Percentiles rank a stretch among this genome's conserved stretches.
Evolutionary conservation across 768 basidiomycete species (phyloP).

Genomic region (Pseudohyphozyma bogoriensis): DNA sequence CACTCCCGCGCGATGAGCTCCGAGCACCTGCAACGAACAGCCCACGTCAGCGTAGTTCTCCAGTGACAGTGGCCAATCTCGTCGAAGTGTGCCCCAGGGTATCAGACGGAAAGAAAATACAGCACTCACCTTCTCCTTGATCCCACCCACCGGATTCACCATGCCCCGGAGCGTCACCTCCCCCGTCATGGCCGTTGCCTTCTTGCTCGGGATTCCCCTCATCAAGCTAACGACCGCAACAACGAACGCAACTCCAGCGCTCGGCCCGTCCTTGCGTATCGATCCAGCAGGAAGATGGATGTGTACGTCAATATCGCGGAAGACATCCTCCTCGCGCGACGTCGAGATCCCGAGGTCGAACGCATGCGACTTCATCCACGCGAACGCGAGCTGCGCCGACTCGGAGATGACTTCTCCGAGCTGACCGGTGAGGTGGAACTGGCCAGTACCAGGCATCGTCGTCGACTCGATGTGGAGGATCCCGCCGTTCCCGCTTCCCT

Average conservation of each 20-base stretch:
- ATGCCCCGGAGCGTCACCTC: slow-evolving; percentile 81
- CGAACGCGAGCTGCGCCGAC: slow-evolving; percentile 77
- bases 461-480: slow-evolving; percentile 61
- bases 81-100: neutral
- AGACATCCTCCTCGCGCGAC: slow-evolving; percentile 27
- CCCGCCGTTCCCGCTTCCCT: slow-evolving; percentile 35
- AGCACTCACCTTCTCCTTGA: slow-evolving; percentile 20
- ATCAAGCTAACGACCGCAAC: slow-evolving; percentile 58
- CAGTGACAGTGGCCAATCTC: no score
- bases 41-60: no score
- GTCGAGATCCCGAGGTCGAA: slow-evolving; percentile 34
- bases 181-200: slow-evolving; percentile 64
- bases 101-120: neutral
- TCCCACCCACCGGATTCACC: slow-evolving; percentile 52
- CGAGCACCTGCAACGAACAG: slow-evolving; percentile 50
- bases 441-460: slow-evolving; percentile 62
- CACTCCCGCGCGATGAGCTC: slow-evolving; percentile 76
- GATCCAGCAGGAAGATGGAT: slow-evolving; percentile 76
- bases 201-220: neutral
- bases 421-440: slow-evolving; percentile 67
- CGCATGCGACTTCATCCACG: slow-evolving; percentile 70
- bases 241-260: slow-evolving; percentile 78
- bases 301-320: slow-evolving; percentile 75
- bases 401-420: slow-evolving; percentile 88
- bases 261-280: slow-evolving; percentile 87